phyloP scores from a whole-genome alignment of 805 yeast genomes.

The Wickerhamiella sergipiensis region DNA sequence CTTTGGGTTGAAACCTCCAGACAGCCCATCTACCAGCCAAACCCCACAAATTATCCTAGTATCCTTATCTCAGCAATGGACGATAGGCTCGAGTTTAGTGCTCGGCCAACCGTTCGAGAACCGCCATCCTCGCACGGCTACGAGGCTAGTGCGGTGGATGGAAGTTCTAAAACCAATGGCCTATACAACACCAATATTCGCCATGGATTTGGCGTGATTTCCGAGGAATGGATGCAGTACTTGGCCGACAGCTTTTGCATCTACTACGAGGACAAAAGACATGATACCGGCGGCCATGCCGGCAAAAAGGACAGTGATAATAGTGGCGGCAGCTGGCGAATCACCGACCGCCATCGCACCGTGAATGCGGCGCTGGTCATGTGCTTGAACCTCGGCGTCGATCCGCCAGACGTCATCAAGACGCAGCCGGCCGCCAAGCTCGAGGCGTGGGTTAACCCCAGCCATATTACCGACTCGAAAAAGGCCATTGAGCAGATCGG shows the following conservation, averaged over 20 bases:
- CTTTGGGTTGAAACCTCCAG: background rate
- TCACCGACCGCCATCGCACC: constrained; percentile 83
- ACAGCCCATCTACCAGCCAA: background rate
- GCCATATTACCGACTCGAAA: constrained; percentile 65
- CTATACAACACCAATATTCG: constrained; percentile 30
- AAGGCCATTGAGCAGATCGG: constrained; percentile 89
- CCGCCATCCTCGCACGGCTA: constrained; percentile 1
- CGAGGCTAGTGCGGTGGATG: background rate
- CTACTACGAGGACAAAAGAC: constrained; percentile 85
- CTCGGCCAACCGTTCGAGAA: background rate
- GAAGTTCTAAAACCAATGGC: constrained; percentile 3
- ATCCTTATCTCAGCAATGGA: background rate
- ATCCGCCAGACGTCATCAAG: constrained; percentile 90
- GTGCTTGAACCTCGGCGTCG: constrained; percentile 87
- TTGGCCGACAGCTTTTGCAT: constrained; percentile 47
- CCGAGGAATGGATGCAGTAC: constrained; percentile 17
- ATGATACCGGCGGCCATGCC: constrained; percentile 66
- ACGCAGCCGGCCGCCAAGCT: constrained; percentile 84
- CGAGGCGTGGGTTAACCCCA: constrained; percentile 91
- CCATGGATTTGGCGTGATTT: constrained; percentile 37
- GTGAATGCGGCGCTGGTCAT: constrained; percentile 84
- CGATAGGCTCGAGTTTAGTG: constrained; percentile 1
- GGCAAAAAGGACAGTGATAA: constrained; percentile 38
- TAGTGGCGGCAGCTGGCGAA: constrained; percentile 67
- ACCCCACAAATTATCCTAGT: background rate